Evolutionary conservation across 495 filamentous ascomycete genomes (phyloP).

Genomic region (Tirmania nivea): DNA sequence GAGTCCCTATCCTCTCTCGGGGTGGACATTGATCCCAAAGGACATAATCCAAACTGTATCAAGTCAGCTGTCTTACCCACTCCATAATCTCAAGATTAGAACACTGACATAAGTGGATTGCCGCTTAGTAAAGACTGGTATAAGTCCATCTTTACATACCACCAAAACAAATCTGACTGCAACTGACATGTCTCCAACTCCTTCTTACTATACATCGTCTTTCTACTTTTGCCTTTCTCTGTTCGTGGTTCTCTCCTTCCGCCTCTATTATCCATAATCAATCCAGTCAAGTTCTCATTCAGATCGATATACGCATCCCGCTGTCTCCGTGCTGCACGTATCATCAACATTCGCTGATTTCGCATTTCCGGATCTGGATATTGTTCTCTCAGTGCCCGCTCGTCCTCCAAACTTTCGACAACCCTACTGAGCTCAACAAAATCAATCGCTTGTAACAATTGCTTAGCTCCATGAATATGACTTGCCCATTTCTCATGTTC

Average conservation of each 20-base stretch:
- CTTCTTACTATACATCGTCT: conserved; percentile 28
- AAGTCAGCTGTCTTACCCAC: conserved; percentile 6
- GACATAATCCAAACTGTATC: conserved; percentile 48
- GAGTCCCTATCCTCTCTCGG: conserved; percentile 50
- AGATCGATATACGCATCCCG: conserved; percentile 10
- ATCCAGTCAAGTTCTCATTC: conserved; percentile 20
- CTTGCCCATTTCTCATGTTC: conserved; percentile 93
- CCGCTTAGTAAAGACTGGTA: conserved; percentile 82
- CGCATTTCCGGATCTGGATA: conserved; percentile 7
- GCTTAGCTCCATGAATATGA: conserved; percentile 65
- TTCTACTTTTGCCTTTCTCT: conserved; percentile 1
- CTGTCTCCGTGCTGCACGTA: conserved; percentile 14
- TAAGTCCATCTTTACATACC: conserved; percentile 82
- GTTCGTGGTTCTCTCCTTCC: neutral
- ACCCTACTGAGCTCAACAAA: conserved; percentile 49
- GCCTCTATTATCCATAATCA: conserved; percentile 17
- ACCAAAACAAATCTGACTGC: conserved; percentile 84
- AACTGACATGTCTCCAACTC: conserved; percentile 61
- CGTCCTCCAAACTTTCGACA: conserved; percentile 34
- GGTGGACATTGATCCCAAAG: conserved; percentile 71
- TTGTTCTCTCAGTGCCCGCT: conserved; percentile 18
- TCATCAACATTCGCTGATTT: conserved; percentile 3
- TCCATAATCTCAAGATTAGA: conserved; percentile 6
- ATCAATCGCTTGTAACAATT: conserved; percentile 66
- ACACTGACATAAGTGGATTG: conserved; percentile 56